phyloP scores from a whole-genome alignment of 1,284 basidiomycete species.

The Cutaneotrichosporon sp. region DNA sequence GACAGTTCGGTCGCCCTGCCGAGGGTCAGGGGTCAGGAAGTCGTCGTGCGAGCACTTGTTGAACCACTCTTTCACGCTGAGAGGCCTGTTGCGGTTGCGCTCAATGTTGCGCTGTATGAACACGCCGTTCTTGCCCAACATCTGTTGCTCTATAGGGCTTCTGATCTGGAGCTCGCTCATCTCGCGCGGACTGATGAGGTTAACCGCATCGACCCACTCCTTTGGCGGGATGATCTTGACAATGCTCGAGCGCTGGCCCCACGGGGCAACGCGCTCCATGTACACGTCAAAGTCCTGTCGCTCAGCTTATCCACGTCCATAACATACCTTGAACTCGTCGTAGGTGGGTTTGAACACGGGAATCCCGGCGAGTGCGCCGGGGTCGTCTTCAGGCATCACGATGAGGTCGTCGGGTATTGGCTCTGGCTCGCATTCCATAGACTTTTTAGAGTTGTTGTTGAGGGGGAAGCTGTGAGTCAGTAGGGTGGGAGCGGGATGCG shows the following conservation, averaged over 20 bases:
- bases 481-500: background rate
- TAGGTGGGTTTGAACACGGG: conserved; percentile 90
- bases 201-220: conserved; percentile 78
- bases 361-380: conserved; percentile 78
- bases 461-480: conserved; percentile 21
- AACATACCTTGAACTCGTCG: conserved; percentile 66
- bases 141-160: conserved; percentile 86
- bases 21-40: conserved; percentile 43
- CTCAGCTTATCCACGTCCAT: background rate
- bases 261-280: conserved; percentile 77
- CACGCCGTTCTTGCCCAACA: conserved; percentile 78
- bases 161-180: conserved; percentile 71
- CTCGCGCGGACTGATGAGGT: conserved; percentile 63
- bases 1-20: conserved; percentile 34
- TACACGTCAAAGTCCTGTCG: conserved; percentile 77
- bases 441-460: conserved; percentile 22
- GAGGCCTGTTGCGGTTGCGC: conserved; percentile 65
- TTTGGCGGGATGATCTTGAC: conserved; percentile 90
- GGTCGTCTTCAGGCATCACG: conserved; percentile 69
- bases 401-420: conserved; percentile 19
- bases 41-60: conserved; percentile 62
- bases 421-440: conserved; percentile 20
- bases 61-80: conserved; percentile 83
- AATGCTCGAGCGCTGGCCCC: conserved; percentile 84
- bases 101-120: conserved; percentile 91